Conservation (phyloP, 495 filamentous ascomycete genomes). For the Penicillium arizonense region DNA sequence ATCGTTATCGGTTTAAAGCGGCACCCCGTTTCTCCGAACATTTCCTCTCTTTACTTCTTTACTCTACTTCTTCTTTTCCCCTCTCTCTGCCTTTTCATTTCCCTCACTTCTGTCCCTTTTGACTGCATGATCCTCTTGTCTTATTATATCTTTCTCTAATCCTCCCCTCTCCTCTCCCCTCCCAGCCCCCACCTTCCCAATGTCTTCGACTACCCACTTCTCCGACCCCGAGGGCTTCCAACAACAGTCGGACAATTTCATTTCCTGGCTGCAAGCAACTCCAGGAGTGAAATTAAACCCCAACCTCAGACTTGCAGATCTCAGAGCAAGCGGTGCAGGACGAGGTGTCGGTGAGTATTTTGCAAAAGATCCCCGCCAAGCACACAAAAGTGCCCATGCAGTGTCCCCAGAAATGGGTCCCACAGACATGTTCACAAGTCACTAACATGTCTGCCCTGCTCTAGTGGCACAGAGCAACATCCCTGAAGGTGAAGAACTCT, state of each 20-base stretch:
- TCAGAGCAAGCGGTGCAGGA: slow-evolving; percentile 50
- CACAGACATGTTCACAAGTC: neutral
- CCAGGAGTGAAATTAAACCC: slow-evolving; percentile 52
- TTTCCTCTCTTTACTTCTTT: slow-evolving; percentile 14
- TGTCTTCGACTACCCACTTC: slow-evolving; percentile 41
- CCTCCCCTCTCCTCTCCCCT: slow-evolving; percentile 6
- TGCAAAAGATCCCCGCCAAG: slow-evolving; percentile 11
- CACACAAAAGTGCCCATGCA: slow-evolving; percentile 18
- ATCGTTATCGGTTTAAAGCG: slow-evolving; percentile 31
- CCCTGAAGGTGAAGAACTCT: slow-evolving; percentile 61
- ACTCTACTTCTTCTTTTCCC: slow-evolving; percentile 18
- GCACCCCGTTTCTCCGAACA: slow-evolving; percentile 26
- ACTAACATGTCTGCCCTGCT: neutral
- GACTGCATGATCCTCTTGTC: neutral
- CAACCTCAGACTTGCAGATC: slow-evolving; percentile 55
- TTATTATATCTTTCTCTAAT: slow-evolving; percentile 6
- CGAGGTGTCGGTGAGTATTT: slow-evolving; percentile 58
- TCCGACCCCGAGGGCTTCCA: slow-evolving; percentile 44
- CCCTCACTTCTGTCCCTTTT: neutral
- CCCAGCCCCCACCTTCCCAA: slow-evolving; percentile 14
- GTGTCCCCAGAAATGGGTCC: slow-evolving; percentile 8
- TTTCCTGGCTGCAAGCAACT: slow-evolving; percentile 52
- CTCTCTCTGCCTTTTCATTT: slow-evolving; percentile 5
- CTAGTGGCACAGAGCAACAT: slow-evolving; percentile 59
- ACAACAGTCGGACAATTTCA: slow-evolving; percentile 47